Percentiles rank a stretch among this genome's conserved stretches.
Evolutionary conservation across 768 basidiomycete species (phyloP).

Genomic region (Russula virescens): DNA sequence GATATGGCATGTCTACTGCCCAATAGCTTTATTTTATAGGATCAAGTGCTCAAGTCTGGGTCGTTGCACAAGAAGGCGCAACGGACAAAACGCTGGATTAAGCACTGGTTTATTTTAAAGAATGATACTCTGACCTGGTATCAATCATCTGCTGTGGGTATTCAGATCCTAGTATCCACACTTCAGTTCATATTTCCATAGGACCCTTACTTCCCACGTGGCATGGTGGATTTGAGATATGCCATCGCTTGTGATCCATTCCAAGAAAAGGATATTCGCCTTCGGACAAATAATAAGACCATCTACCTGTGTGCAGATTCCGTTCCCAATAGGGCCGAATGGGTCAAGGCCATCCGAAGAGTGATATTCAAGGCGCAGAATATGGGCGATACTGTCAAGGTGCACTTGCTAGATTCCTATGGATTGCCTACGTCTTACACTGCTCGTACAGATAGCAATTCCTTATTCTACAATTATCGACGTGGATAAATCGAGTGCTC

Average conservation of each 20-base stretch:
- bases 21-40: slow-evolving; percentile 40
- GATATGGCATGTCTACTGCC: background rate
- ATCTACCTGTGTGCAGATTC: slow-evolving; percentile 73
- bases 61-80: slow-evolving; percentile 82
- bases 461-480: slow-evolving; percentile 87
- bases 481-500: slow-evolving; percentile 78
- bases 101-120: slow-evolving; percentile 95
- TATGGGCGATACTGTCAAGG: slow-evolving; percentile 93
- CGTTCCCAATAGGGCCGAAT: slow-evolving; percentile 80
- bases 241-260: slow-evolving; percentile 81
- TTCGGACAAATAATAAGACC: slow-evolving; percentile 77
- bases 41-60: slow-evolving; percentile 90
- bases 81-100: slow-evolving; percentile 86
- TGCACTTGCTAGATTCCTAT: slow-evolving; percentile 28
- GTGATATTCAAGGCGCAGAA: slow-evolving; percentile 96
- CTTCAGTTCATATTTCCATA: slow-evolving; percentile 31
- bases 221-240: slow-evolving; percentile 92
- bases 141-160: slow-evolving; percentile 77
- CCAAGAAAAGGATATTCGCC: slow-evolving; percentile 72
- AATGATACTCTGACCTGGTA: slow-evolving; percentile 97
- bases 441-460: slow-evolving; percentile 67
- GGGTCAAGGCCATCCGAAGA: slow-evolving; percentile 92
- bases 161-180: background rate
- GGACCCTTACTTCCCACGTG: slow-evolving; percentile 98
- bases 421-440: background rate